Evolutionary conservation across 2,329 filamentous ascomycete species (phyloP), one percentile per base, ranked within the genome.

Genomic region (Alternaria ventricosa): DNA sequence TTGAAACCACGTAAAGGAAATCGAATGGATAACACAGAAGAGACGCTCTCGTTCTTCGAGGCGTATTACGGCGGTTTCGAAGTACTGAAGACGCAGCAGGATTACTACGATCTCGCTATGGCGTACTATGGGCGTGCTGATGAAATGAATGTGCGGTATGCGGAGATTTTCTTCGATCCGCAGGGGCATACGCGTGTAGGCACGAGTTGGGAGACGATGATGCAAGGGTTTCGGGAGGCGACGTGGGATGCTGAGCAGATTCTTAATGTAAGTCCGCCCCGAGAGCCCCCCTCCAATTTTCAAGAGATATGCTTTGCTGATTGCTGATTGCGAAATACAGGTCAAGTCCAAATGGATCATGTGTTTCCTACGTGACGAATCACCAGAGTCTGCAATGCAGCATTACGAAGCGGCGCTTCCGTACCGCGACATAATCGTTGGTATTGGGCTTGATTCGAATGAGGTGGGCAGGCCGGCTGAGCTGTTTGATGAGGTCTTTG

Each of bases 361-460:
- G 62, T 84, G 82, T 58, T 81, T 84, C 49, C 71, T 84, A 13
- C 80, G 83, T 5, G 81, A 84, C 49, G 72, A 79, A 60, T 74
- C 80, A 4, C 65, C 80, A 1, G 74, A 78, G 27, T 61, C 59
- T 15, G 54, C 59, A 20, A 47, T 53, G 53, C 74, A 77, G 13
- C 78, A 80, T 15, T 83, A 83, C 47, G 67, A 76, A 15, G 76
- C 77, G 1, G 79, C 54, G 36, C 46, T 61, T 12, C 36, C 45
- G 79, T 27, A 71, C 79, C 13, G 79, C 81, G 1, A 85, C 80
- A 20, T 78, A 76, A 55, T 79, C 79, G 0, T 74, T n/a, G 83
- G 82, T 0, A 80, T 86, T 11, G 84, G 84, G 0, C 76, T 86
- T 3, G 84, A 83, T 18, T 82, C 80, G 58, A 84, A 85, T 62